phyloP scores from a whole-genome alignment of 805 yeast species.

The Cephaloascus albidus region DNA sequence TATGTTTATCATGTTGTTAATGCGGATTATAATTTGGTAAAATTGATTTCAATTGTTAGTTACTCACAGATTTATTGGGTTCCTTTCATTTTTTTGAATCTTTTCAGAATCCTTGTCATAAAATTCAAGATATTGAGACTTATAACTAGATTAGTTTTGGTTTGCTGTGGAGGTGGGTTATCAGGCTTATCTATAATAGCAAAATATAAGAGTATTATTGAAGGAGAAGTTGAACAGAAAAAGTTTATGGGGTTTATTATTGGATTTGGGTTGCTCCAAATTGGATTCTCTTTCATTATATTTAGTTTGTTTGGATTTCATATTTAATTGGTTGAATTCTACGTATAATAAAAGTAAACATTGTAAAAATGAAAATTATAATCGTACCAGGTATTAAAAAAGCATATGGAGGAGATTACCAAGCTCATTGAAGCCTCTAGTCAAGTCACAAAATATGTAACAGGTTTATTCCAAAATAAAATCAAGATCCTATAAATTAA shows the following conservation, averaged over 20 bases:
- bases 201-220: conserved; percentile 13
- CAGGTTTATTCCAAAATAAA: too few relatives aligned
- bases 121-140: conserved; percentile 32
- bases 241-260: neutral
- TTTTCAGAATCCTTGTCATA: conserved; percentile 46
- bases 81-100: conserved; percentile 61
- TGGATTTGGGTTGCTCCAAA: neutral
- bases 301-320: too few relatives aligned
- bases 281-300: neutral
- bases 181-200: conserved; percentile 47
- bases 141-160: conserved; percentile 54
- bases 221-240: neutral
- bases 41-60: conserved; percentile 69
- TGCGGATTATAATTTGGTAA: conserved; percentile 40
- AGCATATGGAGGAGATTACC: too few relatives aligned
- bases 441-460: too few relatives aligned
- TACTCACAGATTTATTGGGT: conserved; percentile 80
- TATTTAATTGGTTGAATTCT: too few relatives aligned
- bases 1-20: conserved; percentile 48
- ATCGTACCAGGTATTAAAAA: too few relatives aligned
- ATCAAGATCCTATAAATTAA: too few relatives aligned
- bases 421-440: too few relatives aligned
- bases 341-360: too few relatives aligned
- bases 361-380: too few relatives aligned
- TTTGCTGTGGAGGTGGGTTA: conserved; percentile 47